Evolutionary conservation across 306 rosid genomes (phyloP).

Genomic region (Trichosanthes cucumerina): DNA sequence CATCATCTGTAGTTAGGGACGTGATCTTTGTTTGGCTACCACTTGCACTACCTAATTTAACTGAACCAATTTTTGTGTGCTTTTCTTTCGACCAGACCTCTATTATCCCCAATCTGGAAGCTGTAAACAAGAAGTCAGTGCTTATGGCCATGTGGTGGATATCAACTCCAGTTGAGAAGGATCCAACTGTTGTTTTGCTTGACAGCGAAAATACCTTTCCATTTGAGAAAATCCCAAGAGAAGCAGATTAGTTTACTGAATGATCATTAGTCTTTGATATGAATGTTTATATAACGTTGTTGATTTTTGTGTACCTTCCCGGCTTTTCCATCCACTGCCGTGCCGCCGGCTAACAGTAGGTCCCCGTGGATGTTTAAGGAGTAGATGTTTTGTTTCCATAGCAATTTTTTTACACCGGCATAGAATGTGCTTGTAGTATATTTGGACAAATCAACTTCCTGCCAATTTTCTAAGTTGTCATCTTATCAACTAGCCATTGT

Average conservation of each 20-base stretch:
- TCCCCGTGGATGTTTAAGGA: constrained; percentile 63
- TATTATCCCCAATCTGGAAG: constrained; percentile 58
- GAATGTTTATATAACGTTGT: background rate
- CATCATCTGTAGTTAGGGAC: constrained; percentile 44
- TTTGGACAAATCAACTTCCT: constrained; percentile 74
- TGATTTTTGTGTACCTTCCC: constrained; percentile 47
- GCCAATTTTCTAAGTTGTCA: constrained; percentile 10
- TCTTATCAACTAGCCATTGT: no score
- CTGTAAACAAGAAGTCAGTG: constrained; percentile 65
- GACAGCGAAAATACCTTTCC: constrained; percentile 48
- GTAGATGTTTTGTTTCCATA: constrained; percentile 69
- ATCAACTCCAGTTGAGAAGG: constrained; percentile 59
- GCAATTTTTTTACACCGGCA: constrained; percentile 63
- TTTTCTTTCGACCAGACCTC: constrained; percentile 71
- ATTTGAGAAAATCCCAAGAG: background rate
- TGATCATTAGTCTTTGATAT: background rate
- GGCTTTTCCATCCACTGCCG: constrained; percentile 60
- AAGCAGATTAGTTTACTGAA: background rate
- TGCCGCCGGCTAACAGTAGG: constrained; percentile 53
- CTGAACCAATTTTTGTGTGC: constrained; percentile 44
- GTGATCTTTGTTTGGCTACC: constrained; percentile 63
- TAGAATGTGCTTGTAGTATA: constrained; percentile 53
- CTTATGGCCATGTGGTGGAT: constrained; percentile 56
- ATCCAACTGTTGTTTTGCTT: constrained; percentile 52
- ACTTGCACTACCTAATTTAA: constrained; percentile 43